Base-by-base conservation (phyloP, 2,329 filamentous ascomycete species). In the Aspergillus pseudotamarii region DNA sequence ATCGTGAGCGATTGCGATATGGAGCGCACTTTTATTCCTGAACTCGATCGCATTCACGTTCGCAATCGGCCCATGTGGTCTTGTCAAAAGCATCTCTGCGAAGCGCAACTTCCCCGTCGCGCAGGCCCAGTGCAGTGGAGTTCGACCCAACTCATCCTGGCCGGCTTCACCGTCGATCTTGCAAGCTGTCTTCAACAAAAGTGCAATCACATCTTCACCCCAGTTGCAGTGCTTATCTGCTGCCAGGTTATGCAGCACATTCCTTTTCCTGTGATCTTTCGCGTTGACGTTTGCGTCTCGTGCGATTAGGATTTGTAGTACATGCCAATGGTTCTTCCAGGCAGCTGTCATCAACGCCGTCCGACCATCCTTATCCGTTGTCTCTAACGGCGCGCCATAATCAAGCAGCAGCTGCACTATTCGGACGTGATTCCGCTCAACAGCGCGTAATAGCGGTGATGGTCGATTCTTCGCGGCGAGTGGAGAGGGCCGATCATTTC, bases 51-150 rank as follows among this genome's bases (percentile, higher is more conserved):
- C 81, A 46, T 78, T 69, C 16, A 84, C 74, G 62, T 82, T 69
- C 1, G 79, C 82, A 10, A 67, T 67, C 1, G 69, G 68, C 63
- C 76, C 65, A 74, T 74, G 54, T 28, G 70, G 62, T 62, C 74
- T 67, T 19, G 70, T 75, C 6, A 86, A 75, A 32, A 88, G 75
- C 67, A 82, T 76, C 60, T 81, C 79, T 21, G 81, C 83, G 12
- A 87, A 75, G 36, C 79, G 77, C 57, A 81, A 75, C 68, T 87
- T 86, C 21, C 84, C 83, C 51, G 85, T 86, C 28, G 83, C 85
- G 41, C 84, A 86, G 1, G 86, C 85, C 85, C 85, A 88, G 64
- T 87, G 80, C 48, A 88, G 71, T 3, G 86, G 83, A 34, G 83
- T 85, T 14, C 86, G 79, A 11, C 82, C 82, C 26, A 83, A 71